Conservation (phyloP, 2,329 filamentous ascomycete genomes). For the Lachnellula suecica region DNA sequence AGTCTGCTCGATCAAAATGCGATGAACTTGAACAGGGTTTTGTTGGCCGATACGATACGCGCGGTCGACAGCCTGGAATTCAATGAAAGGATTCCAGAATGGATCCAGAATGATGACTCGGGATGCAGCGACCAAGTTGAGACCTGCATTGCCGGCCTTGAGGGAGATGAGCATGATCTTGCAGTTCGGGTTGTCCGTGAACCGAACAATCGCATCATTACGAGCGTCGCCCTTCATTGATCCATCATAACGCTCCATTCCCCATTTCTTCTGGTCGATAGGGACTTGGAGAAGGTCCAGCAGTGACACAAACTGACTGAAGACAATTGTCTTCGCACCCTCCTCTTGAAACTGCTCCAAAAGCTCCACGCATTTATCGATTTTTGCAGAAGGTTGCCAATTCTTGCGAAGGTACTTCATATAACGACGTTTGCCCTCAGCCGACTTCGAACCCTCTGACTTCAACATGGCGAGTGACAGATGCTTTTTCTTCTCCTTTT, state of each 20-base stretch:
- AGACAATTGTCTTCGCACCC: conserved; percentile 76
- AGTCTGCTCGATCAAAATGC: conserved; percentile 72
- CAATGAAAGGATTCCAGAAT: conserved; percentile 92
- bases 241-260: conserved; percentile 70
- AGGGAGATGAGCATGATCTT: conserved; percentile 76
- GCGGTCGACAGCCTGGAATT: conserved; percentile 88
- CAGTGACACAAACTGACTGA: conserved; percentile 78
- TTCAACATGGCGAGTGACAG: conserved; percentile 65
- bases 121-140: conserved; percentile 81
- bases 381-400: conserved; percentile 75
- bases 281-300: conserved; percentile 77
- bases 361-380: conserved; percentile 67
- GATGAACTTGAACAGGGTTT: conserved; percentile 73
- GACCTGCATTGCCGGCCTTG: conserved; percentile 79
- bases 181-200: conserved; percentile 56
- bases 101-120: conserved; percentile 90
- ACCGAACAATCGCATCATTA: conserved; percentile 65
- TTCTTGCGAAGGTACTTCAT: conserved; percentile 70
- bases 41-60: conserved; percentile 85
- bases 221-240: conserved; percentile 68
- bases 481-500: conserved; percentile 30
- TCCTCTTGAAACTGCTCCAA: conserved; percentile 43
- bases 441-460: conserved; percentile 63
- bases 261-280: conserved; percentile 51
- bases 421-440: conserved; percentile 65